Base-by-base conservation (phyloP, 108 stramenopile genomes). In the Ochromonas danica region DNA sequence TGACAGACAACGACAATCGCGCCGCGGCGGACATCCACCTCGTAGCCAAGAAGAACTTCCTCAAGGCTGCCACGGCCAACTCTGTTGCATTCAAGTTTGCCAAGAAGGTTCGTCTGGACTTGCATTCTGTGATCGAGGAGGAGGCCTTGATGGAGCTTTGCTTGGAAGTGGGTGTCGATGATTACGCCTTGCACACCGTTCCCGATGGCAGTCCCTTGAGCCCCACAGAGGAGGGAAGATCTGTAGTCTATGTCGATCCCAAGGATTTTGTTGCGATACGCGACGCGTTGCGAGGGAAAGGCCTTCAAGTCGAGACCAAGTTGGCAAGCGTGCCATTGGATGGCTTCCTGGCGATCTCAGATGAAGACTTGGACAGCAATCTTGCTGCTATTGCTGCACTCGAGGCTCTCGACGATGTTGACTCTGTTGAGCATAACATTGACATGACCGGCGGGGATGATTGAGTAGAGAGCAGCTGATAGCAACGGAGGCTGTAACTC, bases 391-490 rank as follows among this genome's bases (percentile, higher is more conserved):
- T 97, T 71, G 95, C 95, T 78, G 93, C 93, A 0, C 83, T 98
- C 43, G 91, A 94, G 72, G 95, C 93, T 70, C 84, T 96, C 42
- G 97, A 96, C 67, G 97, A 98, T 85, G 97, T 98, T 0, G 94
- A 95, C 74, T 83, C 83, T 63, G 97, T 96, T 0, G 95, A 95
- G 80, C 95, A 98, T 92, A 98, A 98, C 89, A 96, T 96, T 81
- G 84, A 81, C 38, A 83, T 82, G 78, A 75, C 25, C 0, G 35
- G 14, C 71, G 62, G 2, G 33, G 40, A 78, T 0, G 43, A 27
- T 51, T 51, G 45, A 51, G 6, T 51, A 22, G 6, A 51, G 22
- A 51, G n/a, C n/a, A n/a, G n/a, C n/a, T n/a, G n/a, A n/a, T n/a
- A n/a, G n/a, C n/a, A n/a, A n/a, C n/a, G n/a, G n/a, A n/a, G n/a